Evolutionary conservation across 2,329 filamentous ascomycete genomes (phyloP), one percentile per base, ranked within the genome.

Genomic region (Beauveria varroae): DNA sequence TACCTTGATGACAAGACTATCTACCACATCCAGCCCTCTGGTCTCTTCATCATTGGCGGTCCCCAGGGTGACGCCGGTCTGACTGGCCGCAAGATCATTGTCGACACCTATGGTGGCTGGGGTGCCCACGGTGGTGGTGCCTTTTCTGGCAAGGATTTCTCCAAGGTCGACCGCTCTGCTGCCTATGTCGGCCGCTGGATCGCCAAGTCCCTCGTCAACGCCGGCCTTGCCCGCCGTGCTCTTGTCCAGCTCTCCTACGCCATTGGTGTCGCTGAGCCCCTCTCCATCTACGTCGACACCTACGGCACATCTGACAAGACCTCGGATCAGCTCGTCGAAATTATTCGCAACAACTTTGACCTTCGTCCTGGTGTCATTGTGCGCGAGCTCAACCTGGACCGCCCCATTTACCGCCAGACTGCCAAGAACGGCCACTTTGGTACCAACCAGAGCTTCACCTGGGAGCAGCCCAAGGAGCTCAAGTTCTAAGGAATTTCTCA

Each of bases 81-180:
- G 67, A 99, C 95, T 67, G 95, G 95, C 78, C 93, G 95, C 74
- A 99, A 99, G 88, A 99, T 99, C 86, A 88, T 97, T 68, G 95
- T 99, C 76, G 95, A 99, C 82, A 98, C 95, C 78, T 99, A 99
- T 82, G 95, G 95, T 83, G 95, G 95, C 73, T 98, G 95, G 95
- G 95, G 95, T 82, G 95, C 95, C 71, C 95, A 99, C 85, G 95
- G 95, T 85, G 95, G 95, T 84, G 95, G 95, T 89, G 95, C 95
- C 78, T 99, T 99, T 90, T 98, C 95, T 72, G 95, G 95, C 74
- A 99, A 99, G 89, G 95, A 99, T 79, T 99, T 97, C 87, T 97
- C 92, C 86, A 99, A 99, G 87, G 95, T 99, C 79, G 95, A 99
- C 77, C 91, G 95, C 72, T 98, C 95, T 59, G 95, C 95, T 68